Evolutionary conservation across 2,329 filamentous ascomycete genomes (phyloP).

Genomic region (Colletotrichum costaricense): DNA sequence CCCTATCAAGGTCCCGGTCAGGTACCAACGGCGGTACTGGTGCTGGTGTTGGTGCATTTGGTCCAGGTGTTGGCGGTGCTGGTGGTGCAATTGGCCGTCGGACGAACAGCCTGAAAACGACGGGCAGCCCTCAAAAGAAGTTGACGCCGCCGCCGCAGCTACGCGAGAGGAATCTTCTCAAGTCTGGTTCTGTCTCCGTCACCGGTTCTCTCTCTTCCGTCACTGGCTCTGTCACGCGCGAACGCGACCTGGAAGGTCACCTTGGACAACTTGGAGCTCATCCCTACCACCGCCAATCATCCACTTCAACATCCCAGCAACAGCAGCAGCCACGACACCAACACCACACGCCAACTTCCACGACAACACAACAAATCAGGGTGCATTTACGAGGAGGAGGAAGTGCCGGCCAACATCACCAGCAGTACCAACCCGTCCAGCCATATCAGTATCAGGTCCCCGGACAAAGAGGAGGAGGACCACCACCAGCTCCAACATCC

Average conservation of each 20-base stretch:
- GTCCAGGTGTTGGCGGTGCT: background rate
- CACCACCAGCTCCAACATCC: background rate
- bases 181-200: background rate
- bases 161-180: conserved; percentile 26
- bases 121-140: conserved; percentile 22
- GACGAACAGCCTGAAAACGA: background rate
- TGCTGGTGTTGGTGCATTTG: background rate
- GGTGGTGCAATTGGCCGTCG: background rate
- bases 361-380: conserved; percentile 4
- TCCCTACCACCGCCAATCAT: conserved; percentile 8
- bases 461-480: background rate
- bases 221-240: too few species aligned
- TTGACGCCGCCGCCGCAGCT: conserved; percentile 32
- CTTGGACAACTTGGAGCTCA: background rate
- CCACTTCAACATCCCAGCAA: background rate
- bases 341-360: background rate
- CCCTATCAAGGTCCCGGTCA: background rate
- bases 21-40: background rate
- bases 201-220: background rate
- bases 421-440: background rate
- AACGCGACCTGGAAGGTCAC: conserved; percentile 9
- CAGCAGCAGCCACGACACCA: background rate
- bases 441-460: conserved; percentile 2
- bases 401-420: background rate
- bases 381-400: conserved; percentile 14